Base-by-base conservation (phyloP, 2,329 filamentous ascomycete genomes). In the Talaromyces rugulosus region DNA sequence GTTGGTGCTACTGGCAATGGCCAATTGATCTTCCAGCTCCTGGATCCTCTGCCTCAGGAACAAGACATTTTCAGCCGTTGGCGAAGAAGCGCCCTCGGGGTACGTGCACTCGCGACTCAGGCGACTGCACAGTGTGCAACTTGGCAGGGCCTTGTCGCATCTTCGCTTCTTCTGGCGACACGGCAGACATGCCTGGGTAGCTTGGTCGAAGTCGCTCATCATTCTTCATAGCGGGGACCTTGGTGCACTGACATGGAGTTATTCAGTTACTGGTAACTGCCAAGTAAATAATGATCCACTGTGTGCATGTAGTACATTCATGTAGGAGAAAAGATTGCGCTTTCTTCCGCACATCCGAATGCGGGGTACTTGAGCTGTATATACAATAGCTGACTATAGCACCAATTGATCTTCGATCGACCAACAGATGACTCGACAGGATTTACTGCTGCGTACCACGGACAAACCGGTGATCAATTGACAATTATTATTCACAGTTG, bases 101-200 rank as follows among this genome's bases (percentile, higher is more conserved):
- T 70, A 70, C 44, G 67, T 63, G 60, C 68, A 70, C 8, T 59
- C n/a, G 28, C 67, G 62, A 27, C 58, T 59, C 64, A 70, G 65
- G 27, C 80, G 73, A 23, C 66, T 66, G 68, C 82, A 85, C 4
- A 83, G 73, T 2, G 74, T 71, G 67, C 82, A 85, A 16, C 71
- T 68, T 14, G 82, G 82, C 1, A 84, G 65, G 4, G 65, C 67
- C 70, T 84, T 84, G 74, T 82, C 78, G 67, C 82, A 84, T 73
- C 78, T 81, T 51, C 82, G 74, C 71, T 84, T 85, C 68, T 83
- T 78, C 64, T 76, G 78, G 40, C 76, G 71, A 67, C 80, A 82
- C 33, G 77, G 72, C 51, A 73, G 64, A 66, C 79, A 82, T 61
- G 79, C 79, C 69, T 80, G 77, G 16, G 70, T 64, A 18, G 79